A percentile compares a stretch with the other conserved stretches of the same genome.
Evolutionary conservation across 495 filamentous ascomycete genomes (phyloP).

Genomic region (Bathelium albidoporum): DNA sequence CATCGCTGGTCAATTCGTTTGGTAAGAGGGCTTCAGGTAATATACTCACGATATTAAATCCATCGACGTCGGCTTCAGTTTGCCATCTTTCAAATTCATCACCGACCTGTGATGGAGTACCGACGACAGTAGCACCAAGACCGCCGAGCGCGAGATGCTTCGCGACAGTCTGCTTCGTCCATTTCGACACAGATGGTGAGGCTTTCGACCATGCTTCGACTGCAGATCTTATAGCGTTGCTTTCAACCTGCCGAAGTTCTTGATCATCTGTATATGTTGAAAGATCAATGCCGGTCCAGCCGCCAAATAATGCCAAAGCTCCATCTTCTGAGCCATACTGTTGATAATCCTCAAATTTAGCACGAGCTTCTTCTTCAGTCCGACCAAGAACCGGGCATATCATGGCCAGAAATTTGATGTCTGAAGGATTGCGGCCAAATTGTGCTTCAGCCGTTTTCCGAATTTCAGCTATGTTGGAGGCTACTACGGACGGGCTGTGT

Average conservation of each 20-base stretch:
- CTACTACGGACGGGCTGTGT: conserved; percentile 37
- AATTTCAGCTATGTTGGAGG: conserved; percentile 42
- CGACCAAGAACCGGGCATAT: conserved; percentile 39
- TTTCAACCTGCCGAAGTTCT: conserved; percentile 49
- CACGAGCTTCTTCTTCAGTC: conserved; percentile 44
- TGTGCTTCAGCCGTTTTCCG: conserved; percentile 32
- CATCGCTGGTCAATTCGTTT: too few relatives aligned
- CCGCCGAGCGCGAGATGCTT: conserved; percentile 51
- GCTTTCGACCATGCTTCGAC: conserved; percentile 29
- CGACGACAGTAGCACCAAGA: conserved; percentile 39
- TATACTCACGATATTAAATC: conserved; percentile 37
- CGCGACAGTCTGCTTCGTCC: conserved; percentile 53
- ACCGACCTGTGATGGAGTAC: conserved; percentile 38
- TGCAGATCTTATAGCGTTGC: conserved; percentile 47
- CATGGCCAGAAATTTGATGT: conserved; percentile 45
- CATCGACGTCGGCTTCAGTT: conserved; percentile 38
- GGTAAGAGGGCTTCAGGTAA: too few relatives aligned
- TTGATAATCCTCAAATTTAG: conserved; percentile 39
- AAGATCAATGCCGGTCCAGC: conserved; percentile 53
- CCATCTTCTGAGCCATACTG: conserved; percentile 48
- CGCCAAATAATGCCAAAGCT: conserved; percentile 48
- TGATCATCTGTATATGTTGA: conserved; percentile 43
- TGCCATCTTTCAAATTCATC: conserved; percentile 44
- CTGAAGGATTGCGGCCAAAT: conserved; percentile 37
- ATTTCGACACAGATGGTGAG: conserved; percentile 42